Evolutionary conservation across 306 rosid species (phyloP).

Genomic region (Sindora glabra): DNA sequence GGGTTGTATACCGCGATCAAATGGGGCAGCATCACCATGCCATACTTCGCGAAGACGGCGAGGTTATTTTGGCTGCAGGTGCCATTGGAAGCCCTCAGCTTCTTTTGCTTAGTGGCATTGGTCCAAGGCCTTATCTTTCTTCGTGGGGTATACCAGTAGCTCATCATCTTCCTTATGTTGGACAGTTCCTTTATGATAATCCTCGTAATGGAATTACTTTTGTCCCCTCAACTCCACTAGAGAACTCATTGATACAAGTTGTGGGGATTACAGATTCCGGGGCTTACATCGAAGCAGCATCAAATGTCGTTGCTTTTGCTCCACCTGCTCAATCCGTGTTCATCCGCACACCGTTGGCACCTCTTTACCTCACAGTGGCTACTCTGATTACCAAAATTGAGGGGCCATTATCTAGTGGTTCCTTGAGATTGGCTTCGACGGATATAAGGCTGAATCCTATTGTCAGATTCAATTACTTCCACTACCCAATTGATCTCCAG

Average conservation of each 20-base stretch:
- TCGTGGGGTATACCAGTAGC: conserved; percentile 72
- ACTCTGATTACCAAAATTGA: conserved; percentile 67
- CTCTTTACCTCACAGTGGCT: conserved; percentile 61
- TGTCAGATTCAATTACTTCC: conserved; percentile 79
- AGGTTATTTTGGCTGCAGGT: conserved; percentile 68
- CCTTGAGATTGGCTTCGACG: conserved; percentile 49
- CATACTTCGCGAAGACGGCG: conserved; percentile 46
- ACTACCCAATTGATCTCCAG: conserved; percentile 40
- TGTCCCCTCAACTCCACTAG: conserved; percentile 62
- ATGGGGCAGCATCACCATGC: conserved; percentile 54
- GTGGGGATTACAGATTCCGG: conserved; percentile 78
- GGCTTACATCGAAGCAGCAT: conserved; percentile 75
- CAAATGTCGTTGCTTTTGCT: conserved; percentile 56
- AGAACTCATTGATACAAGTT: conserved; percentile 78
- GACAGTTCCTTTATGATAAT: conserved; percentile 72
- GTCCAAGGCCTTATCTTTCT: conserved; percentile 64
- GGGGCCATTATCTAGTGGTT: conserved; percentile 60
- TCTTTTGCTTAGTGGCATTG: conserved; percentile 74
- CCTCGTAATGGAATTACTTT: conserved; percentile 77
- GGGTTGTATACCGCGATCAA: conserved; percentile 60
- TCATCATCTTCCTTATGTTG: conserved; percentile 66
- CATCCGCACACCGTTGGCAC: conserved; percentile 38
- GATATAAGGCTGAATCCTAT: conserved; percentile 55
- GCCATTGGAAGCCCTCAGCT: conserved; percentile 93
- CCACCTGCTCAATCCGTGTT: conserved; percentile 40